phyloP scores from a whole-genome alignment of 2,329 filamentous ascomycete genomes.

The Fusarium tricinctum region DNA sequence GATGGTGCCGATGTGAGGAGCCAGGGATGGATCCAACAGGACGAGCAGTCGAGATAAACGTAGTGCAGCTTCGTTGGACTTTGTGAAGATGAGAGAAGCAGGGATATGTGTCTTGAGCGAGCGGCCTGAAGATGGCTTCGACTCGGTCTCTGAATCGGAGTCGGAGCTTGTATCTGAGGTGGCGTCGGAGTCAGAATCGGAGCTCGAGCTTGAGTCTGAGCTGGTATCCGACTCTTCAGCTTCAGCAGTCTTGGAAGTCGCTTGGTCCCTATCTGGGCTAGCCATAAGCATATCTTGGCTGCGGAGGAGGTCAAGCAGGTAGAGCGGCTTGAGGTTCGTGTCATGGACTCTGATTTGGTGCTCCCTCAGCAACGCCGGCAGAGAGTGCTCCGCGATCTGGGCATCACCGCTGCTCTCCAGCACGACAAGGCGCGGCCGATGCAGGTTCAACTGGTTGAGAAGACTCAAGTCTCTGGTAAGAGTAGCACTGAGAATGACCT shows the following conservation, averaged over 20 bases:
- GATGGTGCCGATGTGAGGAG: constrained; percentile 74
- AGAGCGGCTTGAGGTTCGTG: constrained; percentile 81
- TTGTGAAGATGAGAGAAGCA: constrained; percentile 84
- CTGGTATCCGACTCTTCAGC: constrained; percentile 56
- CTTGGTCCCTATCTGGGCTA: constrained; percentile 25
- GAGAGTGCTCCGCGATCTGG: constrained; percentile 60
- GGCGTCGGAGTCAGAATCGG: constrained; percentile 50
- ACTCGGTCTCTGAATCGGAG: constrained; percentile 50
- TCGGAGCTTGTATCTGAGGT: constrained; percentile 49
- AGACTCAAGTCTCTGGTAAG: constrained; percentile 90
- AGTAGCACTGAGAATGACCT: constrained; percentile 90
- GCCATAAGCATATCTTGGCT: constrained; percentile 62
- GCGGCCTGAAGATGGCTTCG: constrained; percentile 30
- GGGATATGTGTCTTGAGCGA: constrained; percentile 52
- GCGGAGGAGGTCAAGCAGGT: constrained; percentile 82
- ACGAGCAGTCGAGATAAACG: constrained; percentile 85
- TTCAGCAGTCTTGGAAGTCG: constrained; percentile 44
- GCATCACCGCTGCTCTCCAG: constrained; percentile 71
- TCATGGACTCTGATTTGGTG: constrained; percentile 77
- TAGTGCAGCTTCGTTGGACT: constrained; percentile 89
- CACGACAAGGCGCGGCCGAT: constrained; percentile 80
- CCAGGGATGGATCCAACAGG: constrained; percentile 72
- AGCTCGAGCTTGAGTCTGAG: constrained; percentile 44
- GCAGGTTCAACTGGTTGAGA: constrained; percentile 78
- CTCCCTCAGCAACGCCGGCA: constrained; percentile 76